Evolutionary conservation across 1,139 yeast genomes (phyloP), one percentile per base, ranked within the genome.

Genomic region (Pichia sp.): DNA sequence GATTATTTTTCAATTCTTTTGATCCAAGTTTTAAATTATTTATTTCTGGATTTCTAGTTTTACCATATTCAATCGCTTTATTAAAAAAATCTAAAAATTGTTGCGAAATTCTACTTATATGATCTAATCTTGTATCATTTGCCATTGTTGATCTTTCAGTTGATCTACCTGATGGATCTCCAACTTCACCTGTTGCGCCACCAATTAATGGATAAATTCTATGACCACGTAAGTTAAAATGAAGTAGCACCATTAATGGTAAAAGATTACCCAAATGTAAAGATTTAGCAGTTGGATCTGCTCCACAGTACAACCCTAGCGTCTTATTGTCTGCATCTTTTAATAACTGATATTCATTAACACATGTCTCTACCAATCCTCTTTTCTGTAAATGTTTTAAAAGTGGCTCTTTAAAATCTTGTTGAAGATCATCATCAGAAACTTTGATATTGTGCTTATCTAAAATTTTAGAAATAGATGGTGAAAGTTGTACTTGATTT

Each of bases 111-210:
- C 68, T 65, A 0, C 54, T 54, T 12, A 86, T 79, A 60, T 92
- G 92, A n/a, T 63, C 64, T 33, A 67, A 56, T 43, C 95, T 68
- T 20, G 69, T 73, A 2, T 66, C 60, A 2, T 68, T 69, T 12
- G 70, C 80, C 67, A 90, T 71, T 10, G 66, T 69, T 4, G 67
- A 62, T 48, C 99, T 72, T 58, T 87, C 97, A 0, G 89, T 77
- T 1, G 73, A 67, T 55, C 97, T 72, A 0, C 98, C 98, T 48
- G 96, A 87, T 2, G 98, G 99, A 62, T 92, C 99, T 6, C 99
- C 99, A 2, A 92, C 96, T 16, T 78, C 77, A 4, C 97, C 97
- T 0, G 99, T 92, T 9, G 97, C 98, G n/a, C 97, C 98, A 9
- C 98, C 98, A 7, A 92, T 87, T 12, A 94, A 63, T 0, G 94